Percentiles rank a stretch among this genome's conserved stretches.
Evolutionary conservation across 2,329 filamentous ascomycete species (phyloP).

Genomic region (Mollisiaceae sp.): DNA sequence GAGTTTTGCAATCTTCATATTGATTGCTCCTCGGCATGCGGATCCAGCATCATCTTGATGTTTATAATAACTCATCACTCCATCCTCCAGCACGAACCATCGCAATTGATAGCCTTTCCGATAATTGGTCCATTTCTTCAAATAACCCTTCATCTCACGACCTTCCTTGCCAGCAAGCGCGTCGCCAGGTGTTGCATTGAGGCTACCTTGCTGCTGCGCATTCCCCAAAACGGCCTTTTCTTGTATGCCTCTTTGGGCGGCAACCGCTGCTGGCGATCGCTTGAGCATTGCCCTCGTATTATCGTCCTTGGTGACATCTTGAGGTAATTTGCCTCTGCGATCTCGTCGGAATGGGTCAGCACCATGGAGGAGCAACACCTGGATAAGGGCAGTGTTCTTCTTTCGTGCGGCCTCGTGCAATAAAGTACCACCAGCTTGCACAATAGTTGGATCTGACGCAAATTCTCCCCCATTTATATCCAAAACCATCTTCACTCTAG

Average conservation of each 20-base stretch:
- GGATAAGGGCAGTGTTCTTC: slow-evolving; percentile 85
- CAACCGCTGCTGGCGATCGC: slow-evolving; percentile 90
- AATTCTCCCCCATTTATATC: slow-evolving; percentile 94
- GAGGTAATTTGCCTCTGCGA: slow-evolving; percentile 91
- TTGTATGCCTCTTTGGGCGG: slow-evolving; percentile 92
- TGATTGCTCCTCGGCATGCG: slow-evolving; percentile 95
- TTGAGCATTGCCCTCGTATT: slow-evolving; percentile 87
- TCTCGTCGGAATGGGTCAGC: slow-evolving; percentile 96
- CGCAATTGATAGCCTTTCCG: slow-evolving; percentile 94
- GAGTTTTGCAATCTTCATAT: slow-evolving; percentile 94
- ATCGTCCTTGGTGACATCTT: slow-evolving; percentile 96
- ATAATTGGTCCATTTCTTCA: slow-evolving; percentile 99
- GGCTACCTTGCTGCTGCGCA: slow-evolving; percentile 57
- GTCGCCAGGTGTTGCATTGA: slow-evolving; percentile 60
- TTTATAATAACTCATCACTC: slow-evolving; percentile 98
- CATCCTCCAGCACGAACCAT: slow-evolving; percentile 98
- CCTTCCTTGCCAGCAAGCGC: slow-evolving; percentile 80
- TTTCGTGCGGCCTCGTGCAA: slow-evolving; percentile 92
- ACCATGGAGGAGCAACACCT: slow-evolving; percentile 88
- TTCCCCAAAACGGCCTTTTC: slow-evolving; percentile 95
- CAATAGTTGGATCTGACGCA: slow-evolving; percentile 77
- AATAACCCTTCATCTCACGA: slow-evolving; percentile 96
- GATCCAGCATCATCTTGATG: slow-evolving; percentile 97
- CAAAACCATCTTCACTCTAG: slow-evolving; percentile 81
- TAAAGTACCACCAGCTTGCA: slow-evolving; percentile 85